Evolutionary conservation across 2,329 filamentous ascomycete genomes (phyloP), one percentile per base, ranked within the genome.

Genomic region (Epichloe bromicola): DNA sequence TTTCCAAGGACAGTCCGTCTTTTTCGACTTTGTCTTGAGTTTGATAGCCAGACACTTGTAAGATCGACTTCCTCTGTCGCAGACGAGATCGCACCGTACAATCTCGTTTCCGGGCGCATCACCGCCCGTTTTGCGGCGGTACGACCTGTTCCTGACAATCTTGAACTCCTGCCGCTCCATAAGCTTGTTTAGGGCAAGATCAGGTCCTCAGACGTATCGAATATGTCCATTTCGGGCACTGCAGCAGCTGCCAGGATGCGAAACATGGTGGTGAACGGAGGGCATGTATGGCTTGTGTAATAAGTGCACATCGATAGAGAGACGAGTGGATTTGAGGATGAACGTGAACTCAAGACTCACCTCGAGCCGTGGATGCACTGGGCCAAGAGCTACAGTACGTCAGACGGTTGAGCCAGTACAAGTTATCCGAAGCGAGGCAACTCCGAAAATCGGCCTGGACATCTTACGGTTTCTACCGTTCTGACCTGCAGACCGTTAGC

Each of bases 1-100:
- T 54, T 70, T 70, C 70, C 70, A 72, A 4, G 69, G 70, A 23
- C 70, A 72, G 46, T 69, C 66, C 0, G 69, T 72, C 61, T 72
- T 72, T 57, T 72, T 72, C 7, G 70, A 72, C 23, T 67, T 66
- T 6, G 70, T 70, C 58, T 72, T 72, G 55, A 70, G 68, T 59
- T 71, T 70, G 5, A 68, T 72, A 6, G 70, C 70, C 58, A 65
- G 64, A 54, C 67, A 70, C 43, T 68, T 67, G 57, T 72, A 72
- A 10, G 70, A 67, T 39, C 69, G 62, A 23, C 70, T 69, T 46
- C 70, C 70, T 44, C 70, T 66, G 55, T 72, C 67, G 58, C 70
- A 72, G n/a, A 71, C 69, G 2, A 72, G 65, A 58, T 72, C 69
- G 53, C 66, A 70, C 52, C 70, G 67, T 36, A 71, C 66, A 49